Evolutionary conservation across 495 filamentous ascomycete genomes (phyloP), one percentile per base, ranked within the genome.

Genomic region (Penicillium psychrofluorescens): DNA sequence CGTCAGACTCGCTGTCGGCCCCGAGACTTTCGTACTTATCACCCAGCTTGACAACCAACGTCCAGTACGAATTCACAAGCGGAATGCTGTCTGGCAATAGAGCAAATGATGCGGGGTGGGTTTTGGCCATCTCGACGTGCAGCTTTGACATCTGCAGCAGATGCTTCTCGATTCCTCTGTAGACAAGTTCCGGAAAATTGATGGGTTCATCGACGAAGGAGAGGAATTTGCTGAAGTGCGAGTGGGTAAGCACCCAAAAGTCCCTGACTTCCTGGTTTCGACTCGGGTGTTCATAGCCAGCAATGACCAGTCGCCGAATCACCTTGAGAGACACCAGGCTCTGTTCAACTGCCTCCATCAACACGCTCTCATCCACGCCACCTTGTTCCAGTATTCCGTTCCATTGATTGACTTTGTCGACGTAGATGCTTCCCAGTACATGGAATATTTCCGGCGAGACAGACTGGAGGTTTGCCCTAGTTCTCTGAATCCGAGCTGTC

Each of bases 111-210:
- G 82, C 81, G 8, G 89, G 83, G 55, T 91, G 88, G 9, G 63
- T 59, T 39, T 72, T 72, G 5, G 83, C 78, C 84, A 96, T 91
- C 34, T 89, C 80, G 15, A 92, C 70, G 61, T 96, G 90, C 8
- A 97, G 71, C 64, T 98, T 97, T 9, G 91, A 81, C 37, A 95
- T 80, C 58, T 95, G 91, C 39, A 94, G 56, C 7, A 94, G 67
- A 48, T 96, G 91, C 53, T 90, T 90, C 49, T 86, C 85, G n/a
- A 94, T 64, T 28, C 82, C 49, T 16, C 68, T 62, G 16, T 64
- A 60, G 8, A 70, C 53, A 28, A 62, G 44, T n/a, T 67, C 53
- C 6, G 58, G 56, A n/a, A 59, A 22, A 7, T 49, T 45, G 11
- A 35, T 37, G 16, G 54, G 52, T 10, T 58, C 58, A 36, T 61